A percentile compares a stretch with the other conserved stretches of the same genome.
Conservation (phyloP, 768 basidiomycete species). For the Mycena rosella region DNA sequence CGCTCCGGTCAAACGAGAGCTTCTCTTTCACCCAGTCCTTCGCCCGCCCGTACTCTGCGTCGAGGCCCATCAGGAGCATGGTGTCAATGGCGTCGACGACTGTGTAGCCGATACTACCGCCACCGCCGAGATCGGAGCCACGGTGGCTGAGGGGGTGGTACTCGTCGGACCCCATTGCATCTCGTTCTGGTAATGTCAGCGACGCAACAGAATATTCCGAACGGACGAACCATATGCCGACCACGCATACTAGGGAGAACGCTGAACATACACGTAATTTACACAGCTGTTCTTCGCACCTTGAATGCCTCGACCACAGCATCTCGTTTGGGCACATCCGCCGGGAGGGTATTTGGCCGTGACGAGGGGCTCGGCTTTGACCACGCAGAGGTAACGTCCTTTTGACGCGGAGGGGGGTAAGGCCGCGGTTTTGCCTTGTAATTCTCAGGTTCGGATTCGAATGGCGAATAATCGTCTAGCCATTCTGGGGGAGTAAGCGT, state of each 20-base stretch:
- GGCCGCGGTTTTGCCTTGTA: not conserved
- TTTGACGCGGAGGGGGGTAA: not conserved
- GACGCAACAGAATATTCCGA: too few species aligned
- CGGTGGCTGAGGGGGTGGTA: conserved; percentile 85
- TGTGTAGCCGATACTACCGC: conserved; percentile 90
- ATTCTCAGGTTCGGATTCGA: not conserved
- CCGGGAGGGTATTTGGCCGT: conserved; percentile 34
- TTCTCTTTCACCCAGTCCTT: conserved; percentile 78
- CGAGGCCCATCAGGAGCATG: conserved; percentile 86
- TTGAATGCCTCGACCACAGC: conserved; percentile 85
- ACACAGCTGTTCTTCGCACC: conserved; percentile 54
- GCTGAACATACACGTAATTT: too few species aligned
- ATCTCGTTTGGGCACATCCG: conserved; percentile 73
- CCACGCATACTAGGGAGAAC: conserved; percentile 79
- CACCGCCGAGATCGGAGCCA: conserved; percentile 82
- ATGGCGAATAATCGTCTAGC: not conserved
- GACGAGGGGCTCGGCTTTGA: not conserved
- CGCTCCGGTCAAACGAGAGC: conserved; percentile 83
- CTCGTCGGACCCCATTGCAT: conserved; percentile 93
- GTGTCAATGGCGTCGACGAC: conserved; percentile 91
- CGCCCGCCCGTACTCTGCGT: conserved; percentile 82
- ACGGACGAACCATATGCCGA: conserved; percentile 74
- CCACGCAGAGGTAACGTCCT: not conserved
- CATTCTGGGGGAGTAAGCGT: not conserved
- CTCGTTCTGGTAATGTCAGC: conserved; percentile 66